Base-by-base conservation (phyloP, 129 eudicot species). In the Apium graveolens region DNA sequence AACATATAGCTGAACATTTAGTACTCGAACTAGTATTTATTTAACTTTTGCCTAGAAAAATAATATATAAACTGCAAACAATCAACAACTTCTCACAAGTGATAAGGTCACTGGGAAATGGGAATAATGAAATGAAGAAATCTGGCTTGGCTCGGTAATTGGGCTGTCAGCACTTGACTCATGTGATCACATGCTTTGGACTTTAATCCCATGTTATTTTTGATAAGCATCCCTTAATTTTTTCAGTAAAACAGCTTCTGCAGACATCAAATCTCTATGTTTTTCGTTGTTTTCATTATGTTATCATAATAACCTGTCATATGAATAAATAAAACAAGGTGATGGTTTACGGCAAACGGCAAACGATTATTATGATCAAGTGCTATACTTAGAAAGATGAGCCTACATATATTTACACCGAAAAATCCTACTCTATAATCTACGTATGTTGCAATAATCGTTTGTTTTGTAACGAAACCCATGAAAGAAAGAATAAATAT, bases 171-270 rank as follows among this genome's bases (percentile, higher is more conserved):
- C 68, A n/a, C 68, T 60, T 26, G 6, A 60, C 68, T 60, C 68
- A n/a, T n/a, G 68, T 60, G 68, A 60, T 60, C 68, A 60, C 68
- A 60, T 60, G 68, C 68, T n/a, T 60, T 60, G 27, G 68, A 60
- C 68, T 60, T 26, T 60, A 60, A 60, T 60, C 68, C 68, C 68
- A 60, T 60, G 68, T n/a, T 60, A 60, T 60, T 57, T 57, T 4
- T 11, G 5, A 60, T 60, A n/a, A 60, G 16, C 26, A 60, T 60
- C 34, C 34, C 26, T 57, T n/a, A 57, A 57, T 57, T 57, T n/a
- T n/a, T 9, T n/a, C 66, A 57, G 32, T 57, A 57, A 57, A 57
- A 24, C 1, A 57, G 66, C 32, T 57, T 57, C 66, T 57, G 65
- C 66, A n/a, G 66, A 57, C 66, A 57, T n/a, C 16, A 57, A 57